Base-by-base conservation (phyloP, 352 stramenopile genomes). In the Phytophthora ohioensis region DNA sequence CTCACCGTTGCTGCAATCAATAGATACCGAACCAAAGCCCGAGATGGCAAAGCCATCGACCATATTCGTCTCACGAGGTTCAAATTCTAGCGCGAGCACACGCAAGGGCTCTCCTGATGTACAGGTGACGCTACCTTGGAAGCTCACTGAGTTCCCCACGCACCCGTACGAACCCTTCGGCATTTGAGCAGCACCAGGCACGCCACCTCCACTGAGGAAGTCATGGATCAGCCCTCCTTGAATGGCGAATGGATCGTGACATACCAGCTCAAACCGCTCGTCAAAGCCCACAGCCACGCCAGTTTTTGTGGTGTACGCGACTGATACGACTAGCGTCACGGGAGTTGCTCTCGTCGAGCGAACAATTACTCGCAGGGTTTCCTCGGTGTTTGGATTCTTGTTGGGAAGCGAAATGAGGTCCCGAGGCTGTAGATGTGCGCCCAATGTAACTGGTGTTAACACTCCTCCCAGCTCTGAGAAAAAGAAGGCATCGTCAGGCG, bases 251-350 rank as follows among this genome's bases (percentile, higher is more conserved):
- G 87, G 84, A 53, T 92, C 75, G 21, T 80, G 74, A 51, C 87
- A 94, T 5, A 75, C 38, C 5, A 94, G 52, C 30, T 92, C 79
- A 52, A 89, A 93, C 3, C 82, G 73, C 64, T 93, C 84, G 38
- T 92, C 84, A 21, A 92, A 68, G 31, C 75, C 80, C 15, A 93
- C 84, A 43, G 80, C 65, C 6, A 93, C 87, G 0, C 87, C 85
- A 41, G 66, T 75, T 51, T 90, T 92, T 27, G 85, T 94, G 4
- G 78, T 74, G 54, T 94, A 94, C 32, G 82, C 71, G 7, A 94
- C 68, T 27, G 83, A 80, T 5, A 91, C 77, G 7, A 66, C 47
- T 2, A 94, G 48, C 21, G 74, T 75, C 32, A 91, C 58, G 0
- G 65, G 69, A 35, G 69, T 75, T 9, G 84, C 77, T 51, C 70